Evolutionary conservation across 1,284 basidiomycete species (phyloP), one percentile per base, ranked within the genome.

Genomic region (Clitocybe nebularis): DNA sequence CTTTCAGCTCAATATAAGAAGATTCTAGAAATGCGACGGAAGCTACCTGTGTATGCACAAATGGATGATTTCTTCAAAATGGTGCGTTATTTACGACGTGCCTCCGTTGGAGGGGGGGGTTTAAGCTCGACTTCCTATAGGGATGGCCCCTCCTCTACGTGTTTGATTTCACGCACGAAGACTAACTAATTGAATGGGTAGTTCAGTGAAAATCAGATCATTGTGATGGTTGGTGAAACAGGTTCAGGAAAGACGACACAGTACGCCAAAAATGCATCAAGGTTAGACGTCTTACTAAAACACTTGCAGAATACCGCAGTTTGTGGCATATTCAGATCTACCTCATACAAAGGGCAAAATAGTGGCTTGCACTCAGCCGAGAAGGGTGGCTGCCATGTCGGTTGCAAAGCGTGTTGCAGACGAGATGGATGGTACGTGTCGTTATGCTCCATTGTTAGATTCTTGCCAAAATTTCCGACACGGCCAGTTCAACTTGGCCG

Each of bases 221-320:
- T 93, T 36, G 84, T 99, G 45, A 90, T 99, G 82, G 92, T 97
- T 52, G 95, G 95, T 56, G 95, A 99, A 72, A 97, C 96, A 1
- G 95, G 96, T 8, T 93, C 92, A 19, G 96, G 95, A 43, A 99
- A 99, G 72, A 98, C 96, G 1, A 98, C 95, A 28, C 95, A 98
- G 88, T 92, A 60, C 56, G 81, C 64, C 57, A 25, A 17, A 32
- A 41, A 10, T 6, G n/a, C 10, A 2, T 26, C 0, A 4, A 37
- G 24, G 38, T 30, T 45, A 43, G 46, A n/a, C 2, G 3, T 36
- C 29, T 46, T 43, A 19, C 40, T 52, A 38, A 61, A 44, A 34
- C 51, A 51, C 40, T 41, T 46, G 51, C 60, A 79, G 78, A 62
- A 96, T 99, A 59, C 95, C 95, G 0, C 95, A 99, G 65, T 98